Percentiles rank a stretch among this genome's conserved stretches.
These are phyloP conservation scores for Phanerodontia chrysosporium DNA, from an alignment of 768 basidiomycete species.

Conservation along the genomic window DNA sequence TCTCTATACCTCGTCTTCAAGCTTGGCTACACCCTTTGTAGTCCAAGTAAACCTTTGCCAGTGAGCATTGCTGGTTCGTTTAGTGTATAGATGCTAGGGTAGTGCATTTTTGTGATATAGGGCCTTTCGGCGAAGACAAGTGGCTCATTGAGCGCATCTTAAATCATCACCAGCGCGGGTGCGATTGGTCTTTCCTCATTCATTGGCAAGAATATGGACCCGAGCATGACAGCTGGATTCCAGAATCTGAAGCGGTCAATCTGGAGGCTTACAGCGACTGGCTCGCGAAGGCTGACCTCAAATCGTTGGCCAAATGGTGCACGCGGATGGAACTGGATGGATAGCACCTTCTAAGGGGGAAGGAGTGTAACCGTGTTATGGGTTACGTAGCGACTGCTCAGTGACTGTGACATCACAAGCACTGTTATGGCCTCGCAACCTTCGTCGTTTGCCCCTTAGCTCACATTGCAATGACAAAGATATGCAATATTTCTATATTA, in stretches of 20 bases:
- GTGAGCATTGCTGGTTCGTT: too few relatives aligned
- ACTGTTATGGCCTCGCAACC: background rate
- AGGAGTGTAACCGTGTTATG: background rate
- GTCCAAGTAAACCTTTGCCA: too few relatives aligned
- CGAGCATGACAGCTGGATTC: slow-evolving; percentile 28
- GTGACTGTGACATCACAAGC: too few relatives aligned
- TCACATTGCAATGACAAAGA: background rate
- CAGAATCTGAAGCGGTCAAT: slow-evolving; percentile 19
- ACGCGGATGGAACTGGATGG: too few relatives aligned
- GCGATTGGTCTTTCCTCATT: slow-evolving; percentile 29
- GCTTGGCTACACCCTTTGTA: too few relatives aligned
- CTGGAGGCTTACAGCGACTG: slow-evolving; percentile 22
- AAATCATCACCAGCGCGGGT: slow-evolving; percentile 19
- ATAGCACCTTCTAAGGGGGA: background rate
- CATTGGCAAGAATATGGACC: slow-evolving; percentile 28
- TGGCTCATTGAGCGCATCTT: slow-evolving; percentile 28
- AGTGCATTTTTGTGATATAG: too few relatives aligned
- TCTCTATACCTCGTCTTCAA: too few relatives aligned
- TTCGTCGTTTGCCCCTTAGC: background rate
- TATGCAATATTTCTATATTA: too few relatives aligned
- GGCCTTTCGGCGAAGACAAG: slow-evolving; percentile 26
- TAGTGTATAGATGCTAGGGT: too few relatives aligned
- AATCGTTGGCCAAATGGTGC: background rate
- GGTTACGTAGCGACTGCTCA: background rate
- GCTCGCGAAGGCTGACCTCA: background rate